These are phyloP conservation scores for Annulohypoxylon maeteangense DNA, from an alignment of 495 filamentous ascomycete species.

Conservation along the genomic window DNA sequence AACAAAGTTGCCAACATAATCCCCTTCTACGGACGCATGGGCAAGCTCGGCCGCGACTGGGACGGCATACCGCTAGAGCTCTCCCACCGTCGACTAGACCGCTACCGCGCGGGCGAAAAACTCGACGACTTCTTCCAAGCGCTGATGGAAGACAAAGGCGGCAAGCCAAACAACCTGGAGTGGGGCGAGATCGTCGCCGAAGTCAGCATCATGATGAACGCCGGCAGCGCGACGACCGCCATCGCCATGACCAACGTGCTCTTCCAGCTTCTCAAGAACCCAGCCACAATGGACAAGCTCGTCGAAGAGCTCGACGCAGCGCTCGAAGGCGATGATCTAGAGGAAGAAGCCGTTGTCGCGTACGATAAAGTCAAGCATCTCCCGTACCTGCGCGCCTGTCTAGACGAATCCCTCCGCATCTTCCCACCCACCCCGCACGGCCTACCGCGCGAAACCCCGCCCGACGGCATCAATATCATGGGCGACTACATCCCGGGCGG, in stretches of 20 bases:
- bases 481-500: not conserved
- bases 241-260: not conserved
- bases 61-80: not conserved
- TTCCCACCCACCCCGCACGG: not conserved
- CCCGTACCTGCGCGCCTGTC: not conserved
- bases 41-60: not conserved
- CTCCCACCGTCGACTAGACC: not conserved
- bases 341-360: not conserved
- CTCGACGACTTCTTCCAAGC: not conserved
- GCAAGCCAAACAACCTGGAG: not conserved
- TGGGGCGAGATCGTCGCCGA: not conserved
- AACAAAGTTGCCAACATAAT: not conserved
- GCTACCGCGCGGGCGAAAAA: not conserved
- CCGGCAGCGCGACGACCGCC: not conserved
- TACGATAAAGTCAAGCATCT: not conserved
- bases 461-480: not conserved
- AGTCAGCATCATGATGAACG: not conserved
- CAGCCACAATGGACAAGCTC: not conserved
- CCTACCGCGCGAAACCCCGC: not conserved
- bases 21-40: not conserved
- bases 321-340: not conserved
- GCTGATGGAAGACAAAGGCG: not conserved
- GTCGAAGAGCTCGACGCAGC: not conserved
- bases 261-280: not conserved
- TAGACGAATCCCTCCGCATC: not conserved